Evolutionary conservation across 2,329 filamentous ascomycete species (phyloP).

Genomic region (Alternaria arborescens): DNA sequence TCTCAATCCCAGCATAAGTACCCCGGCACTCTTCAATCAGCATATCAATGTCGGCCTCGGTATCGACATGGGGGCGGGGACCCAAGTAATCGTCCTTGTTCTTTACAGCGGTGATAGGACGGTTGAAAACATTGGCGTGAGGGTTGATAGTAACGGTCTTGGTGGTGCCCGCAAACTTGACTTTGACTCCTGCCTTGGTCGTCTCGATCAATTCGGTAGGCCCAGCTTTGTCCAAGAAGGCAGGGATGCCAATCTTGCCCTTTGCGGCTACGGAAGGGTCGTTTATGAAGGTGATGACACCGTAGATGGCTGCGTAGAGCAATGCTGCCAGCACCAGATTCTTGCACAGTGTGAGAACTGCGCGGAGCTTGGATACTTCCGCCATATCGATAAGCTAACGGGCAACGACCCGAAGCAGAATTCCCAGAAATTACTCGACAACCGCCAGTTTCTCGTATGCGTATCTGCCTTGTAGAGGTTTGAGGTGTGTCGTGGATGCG

Average conservation of each 20-base stretch:
- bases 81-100: constrained; percentile 63
- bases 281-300: constrained; percentile 52
- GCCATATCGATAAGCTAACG: constrained; percentile 41
- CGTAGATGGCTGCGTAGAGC: constrained; percentile 54
- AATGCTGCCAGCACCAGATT: constrained; percentile 55
- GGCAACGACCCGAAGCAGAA: constrained; percentile 28
- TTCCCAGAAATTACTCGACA: constrained; percentile 12
- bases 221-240: constrained; percentile 53
- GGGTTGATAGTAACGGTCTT: constrained; percentile 59
- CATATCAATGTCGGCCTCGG: constrained; percentile 61
- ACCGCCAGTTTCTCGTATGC: constrained; percentile 16
- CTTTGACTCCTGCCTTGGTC: constrained; percentile 51
- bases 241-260: constrained; percentile 54
- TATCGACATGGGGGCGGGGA: constrained; percentile 61
- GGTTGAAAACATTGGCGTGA: constrained; percentile 63
- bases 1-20: constrained; percentile 61
- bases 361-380: constrained; percentile 42
- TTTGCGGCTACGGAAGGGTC: constrained; percentile 52
- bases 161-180: constrained; percentile 54
- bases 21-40: constrained; percentile 64
- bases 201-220: constrained; percentile 54
- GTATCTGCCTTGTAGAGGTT: not conserved
- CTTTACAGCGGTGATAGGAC: constrained; percentile 60
- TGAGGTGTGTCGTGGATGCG: not conserved
- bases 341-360: constrained; percentile 51